phyloP scores from a whole-genome alignment of 2,329 filamentous ascomycete species.

The Emydomyces testavorans region DNA sequence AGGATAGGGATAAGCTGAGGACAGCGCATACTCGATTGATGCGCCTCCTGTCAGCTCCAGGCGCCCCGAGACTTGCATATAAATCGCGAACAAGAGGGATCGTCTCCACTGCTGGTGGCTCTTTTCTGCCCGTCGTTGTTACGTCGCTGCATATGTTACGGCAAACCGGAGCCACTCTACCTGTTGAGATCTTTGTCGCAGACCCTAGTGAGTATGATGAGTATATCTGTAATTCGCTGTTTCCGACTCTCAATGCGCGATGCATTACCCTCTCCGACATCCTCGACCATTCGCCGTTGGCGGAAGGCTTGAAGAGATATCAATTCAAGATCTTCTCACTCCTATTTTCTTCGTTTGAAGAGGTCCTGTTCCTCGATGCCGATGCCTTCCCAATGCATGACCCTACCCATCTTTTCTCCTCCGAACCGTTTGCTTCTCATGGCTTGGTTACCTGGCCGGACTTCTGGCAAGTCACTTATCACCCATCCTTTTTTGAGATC shows the following conservation, averaged over 20 bases:
- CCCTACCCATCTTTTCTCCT: slow-evolving; percentile 39
- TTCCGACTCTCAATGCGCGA: slow-evolving; percentile 25
- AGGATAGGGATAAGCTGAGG: slow-evolving; percentile 14
- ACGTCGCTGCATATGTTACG: slow-evolving; percentile 29
- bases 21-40: slow-evolving; percentile 16
- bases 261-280: slow-evolving; percentile 21
- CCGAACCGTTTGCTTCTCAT: slow-evolving; percentile 41
- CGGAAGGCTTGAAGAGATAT: slow-evolving; percentile 49
- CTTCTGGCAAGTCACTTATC: slow-evolving; percentile 38
- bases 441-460: slow-evolving; percentile 50
- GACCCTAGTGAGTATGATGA: slow-evolving; percentile 23
- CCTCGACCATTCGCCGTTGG: slow-evolving; percentile 28
- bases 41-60: slow-evolving; percentile 8
- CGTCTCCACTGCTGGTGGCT: slow-evolving; percentile 16
- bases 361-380: slow-evolving; percentile 49
- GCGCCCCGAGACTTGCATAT: slow-evolving; percentile 13
- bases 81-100: slow-evolving; percentile 14
- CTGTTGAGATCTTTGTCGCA: slow-evolving; percentile 30
- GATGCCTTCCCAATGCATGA: slow-evolving; percentile 44
- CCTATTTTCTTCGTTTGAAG: slow-evolving; percentile 48
- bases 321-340: slow-evolving; percentile 49
- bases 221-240: slow-evolving; percentile 23
- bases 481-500: slow-evolving; percentile 35
- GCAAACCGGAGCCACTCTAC: slow-evolving; percentile 25
- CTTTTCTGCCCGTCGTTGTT: slow-evolving; percentile 26